Base-by-base conservation (phyloP, 331 rosid genomes). In the Malus hybrid region DNA sequence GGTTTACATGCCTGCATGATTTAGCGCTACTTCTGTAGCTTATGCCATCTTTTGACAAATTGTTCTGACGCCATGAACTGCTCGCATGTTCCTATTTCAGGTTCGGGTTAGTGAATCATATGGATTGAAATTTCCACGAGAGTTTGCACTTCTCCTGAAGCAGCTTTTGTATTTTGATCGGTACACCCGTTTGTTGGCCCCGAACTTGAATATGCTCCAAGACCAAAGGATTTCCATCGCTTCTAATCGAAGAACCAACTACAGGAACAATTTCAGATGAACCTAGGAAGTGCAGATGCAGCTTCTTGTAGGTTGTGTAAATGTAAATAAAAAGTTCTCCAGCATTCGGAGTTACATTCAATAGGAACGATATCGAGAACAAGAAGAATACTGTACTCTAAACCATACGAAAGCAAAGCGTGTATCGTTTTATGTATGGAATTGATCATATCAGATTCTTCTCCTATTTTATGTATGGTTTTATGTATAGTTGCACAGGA, bases 81-180 rank as follows among this genome's bases (percentile, higher is more conserved):
- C 42, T 34, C 56, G 66, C 57, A 60, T 68, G 60, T 68, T 73
- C 42, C n/a, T 67, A 14, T 80, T 39, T 65, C 91, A 94, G 99
- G 71, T 94, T 73, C 90, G 52, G 69, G 97, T 94, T n/a, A 92
- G 99, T 27, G 97, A 94, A 83, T 92, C 97, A 10, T 94, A 92
- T 67, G 99, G 97, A 65, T 44, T 94, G 29, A 92, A 84, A 81
- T 94, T 94, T 83, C 97, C 97, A 27, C 87, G 97, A 54, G 99
- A 94, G 83, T 94, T 92, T 62, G 97, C 97, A 4, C 92, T 94
- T 62, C 97, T 94, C 32, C 65, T 94, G 93, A 94, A 94, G 91
- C 99, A 94, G 82, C 96, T 94, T 72, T 80, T 94, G 88, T 94
- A 94, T 80, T 94, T 94, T 78, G 99, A 94, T 39, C 96, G 97